These are phyloP conservation scores for Malus hybrid DNA, from an alignment of 331 rosid genomes.

Conservation along the genomic window DNA sequence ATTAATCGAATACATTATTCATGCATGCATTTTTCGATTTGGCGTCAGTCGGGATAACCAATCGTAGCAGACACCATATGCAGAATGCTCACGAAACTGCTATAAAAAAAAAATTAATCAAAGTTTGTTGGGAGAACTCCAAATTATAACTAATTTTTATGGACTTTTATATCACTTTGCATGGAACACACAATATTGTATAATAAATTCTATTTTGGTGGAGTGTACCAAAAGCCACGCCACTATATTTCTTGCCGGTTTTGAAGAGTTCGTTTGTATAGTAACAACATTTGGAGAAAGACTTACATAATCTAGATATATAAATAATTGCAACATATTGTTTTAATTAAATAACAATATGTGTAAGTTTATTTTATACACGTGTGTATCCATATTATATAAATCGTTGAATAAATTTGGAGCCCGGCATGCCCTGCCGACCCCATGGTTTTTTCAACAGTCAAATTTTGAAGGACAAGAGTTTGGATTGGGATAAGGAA, in stretches of 20 bases:
- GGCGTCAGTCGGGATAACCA: background rate
- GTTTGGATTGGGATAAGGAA: background rate
- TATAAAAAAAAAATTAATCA: background rate
- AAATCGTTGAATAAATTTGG: no score
- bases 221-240: slow-evolving; percentile 18
- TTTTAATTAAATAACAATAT: no score
- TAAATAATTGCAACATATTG: no score
- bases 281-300: background rate
- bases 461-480: background rate
- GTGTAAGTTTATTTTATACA: no score
- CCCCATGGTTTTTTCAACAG: background rate
- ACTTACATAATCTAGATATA: no score
- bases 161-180: background rate
- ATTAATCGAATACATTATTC: background rate
- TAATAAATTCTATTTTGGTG: background rate
- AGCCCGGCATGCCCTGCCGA: no score
- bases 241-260: slow-evolving; percentile 13
- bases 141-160: background rate
- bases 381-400: no score
- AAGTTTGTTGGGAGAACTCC: background rate
- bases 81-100: slow-evolving; percentile 7
- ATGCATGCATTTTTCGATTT: background rate
- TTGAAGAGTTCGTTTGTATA: slow-evolving; percentile 5
- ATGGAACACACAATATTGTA: background rate
- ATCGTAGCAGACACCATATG: background rate